These are phyloP conservation scores for Fraxinus dipetala DNA, from an alignment of 305 asterid genomes.

Conservation along the genomic window DNA sequence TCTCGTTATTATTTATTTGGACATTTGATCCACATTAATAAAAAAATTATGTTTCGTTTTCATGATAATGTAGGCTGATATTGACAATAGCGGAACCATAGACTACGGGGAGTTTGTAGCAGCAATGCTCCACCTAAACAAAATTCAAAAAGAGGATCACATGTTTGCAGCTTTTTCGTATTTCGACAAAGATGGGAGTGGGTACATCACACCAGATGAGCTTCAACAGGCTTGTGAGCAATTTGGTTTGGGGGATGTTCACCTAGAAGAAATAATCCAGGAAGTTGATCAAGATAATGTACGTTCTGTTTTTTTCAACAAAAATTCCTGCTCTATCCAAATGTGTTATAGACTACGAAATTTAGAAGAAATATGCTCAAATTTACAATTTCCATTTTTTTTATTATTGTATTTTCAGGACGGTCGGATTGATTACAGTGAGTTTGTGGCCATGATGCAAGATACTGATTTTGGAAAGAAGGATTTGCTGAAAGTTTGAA, in stretches of 20 bases:
- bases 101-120: conserved; percentile 86
- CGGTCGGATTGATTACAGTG: conserved; percentile 72
- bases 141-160: conserved; percentile 79
- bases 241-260: conserved; percentile 59
- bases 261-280: conserved; percentile 61
- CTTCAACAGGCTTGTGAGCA: conserved; percentile 77
- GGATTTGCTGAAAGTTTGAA: conserved; percentile 30
- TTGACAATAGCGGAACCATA: conserved; percentile 83
- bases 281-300: conserved; percentile 89
- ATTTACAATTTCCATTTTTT: not conserved
- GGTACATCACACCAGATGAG: conserved; percentile 81
- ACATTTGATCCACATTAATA: not conserved
- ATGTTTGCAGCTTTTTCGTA: conserved; percentile 76
- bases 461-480: conserved; percentile 51
- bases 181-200: conserved; percentile 85
- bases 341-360: not conserved
- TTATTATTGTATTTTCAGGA: conserved; percentile 40
- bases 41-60: not conserved
- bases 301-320: conserved; percentile 12
- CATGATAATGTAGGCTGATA: conserved; percentile 61
- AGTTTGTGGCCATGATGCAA: conserved; percentile 77
- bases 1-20: not conserved
- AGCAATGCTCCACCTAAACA: conserved; percentile 80
- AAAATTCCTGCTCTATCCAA: not conserved
- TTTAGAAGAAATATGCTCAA: not conserved